Base-by-base conservation (phyloP, 306 rosid species). In the Vicia villosa region DNA sequence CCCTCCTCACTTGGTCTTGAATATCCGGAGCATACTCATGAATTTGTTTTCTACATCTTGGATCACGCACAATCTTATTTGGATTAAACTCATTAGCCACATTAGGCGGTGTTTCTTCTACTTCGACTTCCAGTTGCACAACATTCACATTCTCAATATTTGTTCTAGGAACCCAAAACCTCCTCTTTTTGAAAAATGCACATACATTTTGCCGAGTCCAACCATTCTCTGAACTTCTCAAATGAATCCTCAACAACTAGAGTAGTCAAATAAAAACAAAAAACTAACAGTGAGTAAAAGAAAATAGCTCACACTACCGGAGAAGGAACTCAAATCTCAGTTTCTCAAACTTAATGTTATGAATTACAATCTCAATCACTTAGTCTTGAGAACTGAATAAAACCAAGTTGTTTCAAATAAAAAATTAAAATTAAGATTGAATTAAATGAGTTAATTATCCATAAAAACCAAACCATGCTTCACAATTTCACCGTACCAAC, bases 191-290 rank as follows among this genome's bases (percentile, higher is more conserved):
- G 28, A 3, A 71, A 38, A 55, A 46, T 37, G 61, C 22, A 78
- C 97, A 82, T 83, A 93, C 98, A 76, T 93, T 93, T 78, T 90
- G 98, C 34, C 97, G 96, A 82, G 91, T 88, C 98, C 96, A 93
- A 68, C 90, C 89, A 68, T 56, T 69, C 69, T 80, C 87, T 60
- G 72, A 73, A 58, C 81, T 85, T 66, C 98, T 85, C 64, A 30
- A 66, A 74, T 90, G 96, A 79, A 93, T 83, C 78, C 97, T 86
- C 49, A 76, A 22, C 68, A 90, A 77, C 98, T 93, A 84, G 10
- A 68, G 84, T n/a, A n/a, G n/a, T n/a, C n/a, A n/a, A n/a, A n/a
- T n/a, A n/a, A n/a, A n/a, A n/a, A n/a, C n/a, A n/a, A n/a, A n/a
- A n/a, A n/a, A n/a, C n/a, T n/a, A n/a, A n/a, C n/a, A n/a, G n/a